Evolutionary conservation across 2,329 filamentous ascomycete genomes (phyloP), one percentile per base, ranked within the genome.

Genomic region (Trichoderma sp.): DNA sequence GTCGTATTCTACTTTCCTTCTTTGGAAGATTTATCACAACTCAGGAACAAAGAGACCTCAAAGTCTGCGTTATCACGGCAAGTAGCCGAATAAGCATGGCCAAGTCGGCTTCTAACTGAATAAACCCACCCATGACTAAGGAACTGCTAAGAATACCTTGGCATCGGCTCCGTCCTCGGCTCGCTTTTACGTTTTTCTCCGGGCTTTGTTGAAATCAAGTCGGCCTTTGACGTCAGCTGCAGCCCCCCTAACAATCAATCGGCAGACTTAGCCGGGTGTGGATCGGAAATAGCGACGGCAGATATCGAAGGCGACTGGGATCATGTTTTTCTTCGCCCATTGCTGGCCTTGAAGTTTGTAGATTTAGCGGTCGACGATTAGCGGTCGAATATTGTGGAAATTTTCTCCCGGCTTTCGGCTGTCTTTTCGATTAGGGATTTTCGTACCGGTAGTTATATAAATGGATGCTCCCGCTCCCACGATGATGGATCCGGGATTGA

Each of bases 381-480:
- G 53, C 66, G 66, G 66, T 69, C 66, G 66, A 61, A n/a, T 6
- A 51, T 5, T 62, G 66, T 69, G 66, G 66, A 36, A 51, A 34
- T 36, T 61, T 36, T 58, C 12, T 62, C 60, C 66, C 66, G 66
- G 57, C 39, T 62, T 70, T 70, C 66, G 66, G 66, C 66, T 62
- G 51, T 39, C 18, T 58, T 9, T 26, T 63, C 8, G n/a, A 30
- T 26, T 47, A 56, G 28, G 47, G 30, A 53, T 34, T 60, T 66
- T 18, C 63, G 30, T 56, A 24, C 28, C 18, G 11, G 26, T 47
- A 47, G 51, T 47, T 70, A 70, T 70, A 70, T 70, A 69, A 36
- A 61, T 68, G 36, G 57, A 76, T 76, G 60, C 15, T 53, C n/a
- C 24, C 57, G 30, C 76, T 77, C 43, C 57, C 73, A 12, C 73